Conservation (phyloP, 768 basidiomycete species). For the Obba rivulosa region DNA sequence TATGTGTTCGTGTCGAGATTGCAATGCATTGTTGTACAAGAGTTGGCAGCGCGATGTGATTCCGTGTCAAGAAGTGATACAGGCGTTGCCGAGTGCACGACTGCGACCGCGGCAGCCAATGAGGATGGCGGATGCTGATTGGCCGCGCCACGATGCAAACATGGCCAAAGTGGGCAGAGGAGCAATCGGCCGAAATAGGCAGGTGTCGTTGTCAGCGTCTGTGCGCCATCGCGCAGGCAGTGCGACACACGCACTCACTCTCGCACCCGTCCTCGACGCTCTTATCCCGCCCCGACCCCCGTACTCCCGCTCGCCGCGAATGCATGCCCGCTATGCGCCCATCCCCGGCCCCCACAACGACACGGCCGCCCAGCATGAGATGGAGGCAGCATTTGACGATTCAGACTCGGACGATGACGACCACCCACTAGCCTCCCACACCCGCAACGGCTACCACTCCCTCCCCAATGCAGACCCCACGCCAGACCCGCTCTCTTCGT, state of each 20-base stretch:
- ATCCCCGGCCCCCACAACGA: conserved; percentile 54
- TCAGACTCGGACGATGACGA: conserved; percentile 64
- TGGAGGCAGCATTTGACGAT: conserved; percentile 86
- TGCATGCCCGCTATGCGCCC: conserved; percentile 62
- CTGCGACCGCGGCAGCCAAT: too few relatives aligned
- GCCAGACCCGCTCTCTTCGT: conserved; percentile 37
- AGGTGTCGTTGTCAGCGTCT: background rate
- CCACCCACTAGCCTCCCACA: conserved; percentile 33
- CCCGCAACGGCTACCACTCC: conserved; percentile 19
- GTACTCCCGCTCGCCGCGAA: background rate
- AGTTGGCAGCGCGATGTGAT: too few relatives aligned
- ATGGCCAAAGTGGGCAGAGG: background rate
- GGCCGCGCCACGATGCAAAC: background rate
- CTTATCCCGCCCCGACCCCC: background rate
- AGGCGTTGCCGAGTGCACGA: too few relatives aligned
- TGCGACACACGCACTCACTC: background rate
- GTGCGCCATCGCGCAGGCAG: background rate
- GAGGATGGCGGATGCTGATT: too few relatives aligned
- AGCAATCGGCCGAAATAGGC: background rate
- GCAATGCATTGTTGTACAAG: too few relatives aligned
- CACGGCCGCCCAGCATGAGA: conserved; percentile 48
- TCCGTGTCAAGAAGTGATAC: too few relatives aligned
- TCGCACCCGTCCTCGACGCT: background rate
- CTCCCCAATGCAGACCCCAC: conserved; percentile 15
- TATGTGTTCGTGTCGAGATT: too few relatives aligned